Percentiles rank a stretch among this genome's conserved stretches.
Evolutionary conservation across 2,329 filamentous ascomycete species (phyloP).

Genomic region (Beauveria sp.): DNA sequence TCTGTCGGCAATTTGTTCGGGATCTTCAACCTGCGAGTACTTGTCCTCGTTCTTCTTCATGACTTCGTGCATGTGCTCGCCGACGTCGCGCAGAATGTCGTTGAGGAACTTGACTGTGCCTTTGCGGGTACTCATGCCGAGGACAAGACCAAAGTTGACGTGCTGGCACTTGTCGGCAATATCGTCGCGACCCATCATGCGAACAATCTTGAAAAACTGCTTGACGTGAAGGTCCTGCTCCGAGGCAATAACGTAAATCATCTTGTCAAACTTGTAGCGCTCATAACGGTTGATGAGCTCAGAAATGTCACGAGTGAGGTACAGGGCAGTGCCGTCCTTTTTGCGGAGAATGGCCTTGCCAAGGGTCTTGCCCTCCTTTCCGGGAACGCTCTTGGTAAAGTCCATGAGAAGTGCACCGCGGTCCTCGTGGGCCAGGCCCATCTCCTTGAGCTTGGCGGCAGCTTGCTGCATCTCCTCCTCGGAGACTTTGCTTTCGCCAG

Average conservation of each 20-base stretch:
- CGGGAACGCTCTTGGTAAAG: conserved; percentile 59
- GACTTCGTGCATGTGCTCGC: conserved; percentile 94
- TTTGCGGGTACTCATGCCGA: conserved; percentile 63
- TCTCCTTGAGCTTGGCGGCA: conserved; percentile 54
- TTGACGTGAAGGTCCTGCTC: conserved; percentile 66
- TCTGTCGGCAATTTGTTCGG: conserved; percentile 72
- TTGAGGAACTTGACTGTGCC: conserved; percentile 62
- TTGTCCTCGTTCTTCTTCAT: conserved; percentile 89
- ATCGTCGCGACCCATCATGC: conserved; percentile 62
- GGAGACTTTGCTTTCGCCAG: conserved; percentile 66
- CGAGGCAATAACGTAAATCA: conserved; percentile 72
- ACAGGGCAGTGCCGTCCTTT: conserved; percentile 67
- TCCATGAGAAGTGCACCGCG: conserved; percentile 68
- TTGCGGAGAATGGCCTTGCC: conserved; percentile 66
- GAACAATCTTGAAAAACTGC: conserved; percentile 69
- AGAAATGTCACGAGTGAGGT: conserved; percentile 71
- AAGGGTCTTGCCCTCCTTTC: conserved; percentile 60
- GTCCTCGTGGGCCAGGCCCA: conserved; percentile 58
- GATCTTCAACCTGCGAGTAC: conserved; percentile 83
- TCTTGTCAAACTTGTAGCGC: conserved; percentile 63
- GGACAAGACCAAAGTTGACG: conserved; percentile 67
- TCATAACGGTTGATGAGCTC: conserved; percentile 60
- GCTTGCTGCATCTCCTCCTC: conserved; percentile 59
- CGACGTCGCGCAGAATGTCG: conserved; percentile 69
- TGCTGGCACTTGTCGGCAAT: conserved; percentile 63